Percentiles rank a stretch among this genome's conserved stretches.
phyloP scores from a whole-genome alignment of 352 stramenopile genomes.

The Phytophthora citrophthora region DNA sequence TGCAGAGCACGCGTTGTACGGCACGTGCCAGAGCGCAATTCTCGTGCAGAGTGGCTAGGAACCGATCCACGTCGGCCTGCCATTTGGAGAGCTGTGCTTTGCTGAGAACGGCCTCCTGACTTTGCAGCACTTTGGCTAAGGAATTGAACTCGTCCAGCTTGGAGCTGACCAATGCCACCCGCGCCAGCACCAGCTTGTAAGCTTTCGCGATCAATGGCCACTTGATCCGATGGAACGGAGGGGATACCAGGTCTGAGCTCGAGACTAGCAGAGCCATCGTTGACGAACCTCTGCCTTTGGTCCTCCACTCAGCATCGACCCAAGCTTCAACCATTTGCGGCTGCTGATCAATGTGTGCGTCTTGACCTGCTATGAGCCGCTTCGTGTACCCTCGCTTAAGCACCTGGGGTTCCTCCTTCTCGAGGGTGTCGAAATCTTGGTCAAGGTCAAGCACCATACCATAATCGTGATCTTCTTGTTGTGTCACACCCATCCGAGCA shows the following conservation, averaged over 20 bases:
- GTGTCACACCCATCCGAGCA: conserved; percentile 46
- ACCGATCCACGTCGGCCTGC: conserved; percentile 44
- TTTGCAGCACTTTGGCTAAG: conserved; percentile 56
- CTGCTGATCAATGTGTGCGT: conserved; percentile 19
- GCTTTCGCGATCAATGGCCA: conserved; percentile 57
- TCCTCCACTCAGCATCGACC: conserved; percentile 60
- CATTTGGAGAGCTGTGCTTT: conserved; percentile 64
- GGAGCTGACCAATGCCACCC: conserved; percentile 50
- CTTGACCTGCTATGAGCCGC: conserved; percentile 33
- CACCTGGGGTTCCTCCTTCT: conserved; percentile 17
- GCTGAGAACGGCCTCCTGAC: conserved; percentile 46
- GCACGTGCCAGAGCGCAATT: conserved; percentile 38
- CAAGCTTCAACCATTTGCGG: conserved; percentile 22
- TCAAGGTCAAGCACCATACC: conserved; percentile 67
- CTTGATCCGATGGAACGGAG: conserved; percentile 60
- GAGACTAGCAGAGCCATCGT: conserved; percentile 44
- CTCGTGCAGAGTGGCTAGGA: conserved; percentile 37
- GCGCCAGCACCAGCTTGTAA: conserved; percentile 53
- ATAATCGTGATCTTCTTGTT: conserved; percentile 68
- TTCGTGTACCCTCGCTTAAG: conserved; percentile 51
- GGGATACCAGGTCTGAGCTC: conserved; percentile 51
- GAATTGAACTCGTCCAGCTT: conserved; percentile 74
- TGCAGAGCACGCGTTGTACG: conserved; percentile 47
- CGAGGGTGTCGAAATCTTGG: conserved; percentile 46
- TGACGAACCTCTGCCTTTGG: conserved; percentile 24